A percentile compares a stretch with the other conserved stretches of the same genome.
Evolutionary conservation across 1,284 basidiomycete species (phyloP).

Genomic region (Papiliotrema nemorosa): DNA sequence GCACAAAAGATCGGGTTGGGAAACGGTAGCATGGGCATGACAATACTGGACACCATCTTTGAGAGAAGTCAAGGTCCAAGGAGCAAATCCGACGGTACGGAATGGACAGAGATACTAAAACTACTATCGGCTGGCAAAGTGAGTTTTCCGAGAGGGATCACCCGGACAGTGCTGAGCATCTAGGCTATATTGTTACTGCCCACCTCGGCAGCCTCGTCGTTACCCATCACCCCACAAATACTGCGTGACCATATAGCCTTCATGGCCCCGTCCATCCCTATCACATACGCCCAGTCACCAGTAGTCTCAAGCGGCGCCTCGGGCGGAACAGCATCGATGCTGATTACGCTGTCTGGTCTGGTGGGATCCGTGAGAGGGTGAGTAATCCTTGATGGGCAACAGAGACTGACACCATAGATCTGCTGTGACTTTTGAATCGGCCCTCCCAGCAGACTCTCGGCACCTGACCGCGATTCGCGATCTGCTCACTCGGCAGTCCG

Average conservation of each 20-base stretch:
- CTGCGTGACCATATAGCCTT: slow-evolving; percentile 73
- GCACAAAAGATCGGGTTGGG: slow-evolving; percentile 71
- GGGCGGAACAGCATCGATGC: slow-evolving; percentile 34
- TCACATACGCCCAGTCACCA: neutral
- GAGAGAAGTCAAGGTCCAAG: slow-evolving; percentile 58
- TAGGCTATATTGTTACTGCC: slow-evolving; percentile 78
- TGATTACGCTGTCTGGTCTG: slow-evolving; percentile 76
- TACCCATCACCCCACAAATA: slow-evolving; percentile 64
- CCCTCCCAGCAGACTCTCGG: slow-evolving; percentile 60
- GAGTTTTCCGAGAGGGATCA: too few species aligned
- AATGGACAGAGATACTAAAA: slow-evolving; percentile 73
- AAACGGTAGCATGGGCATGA: slow-evolving; percentile 70
- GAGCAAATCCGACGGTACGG: slow-evolving; percentile 61
- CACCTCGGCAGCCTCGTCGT: slow-evolving; percentile 53
- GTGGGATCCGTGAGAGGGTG: slow-evolving; percentile 59
- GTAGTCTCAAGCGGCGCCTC: neutral
- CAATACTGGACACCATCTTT: slow-evolving; percentile 73
- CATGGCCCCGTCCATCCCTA: slow-evolving; percentile 23
- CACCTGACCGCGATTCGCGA: slow-evolving; percentile 60
- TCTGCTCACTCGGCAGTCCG: slow-evolving; percentile 53
- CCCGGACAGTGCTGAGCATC: neutral
- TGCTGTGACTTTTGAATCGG: slow-evolving; percentile 30
- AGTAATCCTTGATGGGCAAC: slow-evolving; percentile 44
- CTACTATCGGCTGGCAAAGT: slow-evolving; percentile 68
- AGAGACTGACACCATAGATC: slow-evolving; percentile 12